Evolutionary conservation across 1,284 basidiomycete species (phyloP).

Genomic region (Earliella scabrosa): DNA sequence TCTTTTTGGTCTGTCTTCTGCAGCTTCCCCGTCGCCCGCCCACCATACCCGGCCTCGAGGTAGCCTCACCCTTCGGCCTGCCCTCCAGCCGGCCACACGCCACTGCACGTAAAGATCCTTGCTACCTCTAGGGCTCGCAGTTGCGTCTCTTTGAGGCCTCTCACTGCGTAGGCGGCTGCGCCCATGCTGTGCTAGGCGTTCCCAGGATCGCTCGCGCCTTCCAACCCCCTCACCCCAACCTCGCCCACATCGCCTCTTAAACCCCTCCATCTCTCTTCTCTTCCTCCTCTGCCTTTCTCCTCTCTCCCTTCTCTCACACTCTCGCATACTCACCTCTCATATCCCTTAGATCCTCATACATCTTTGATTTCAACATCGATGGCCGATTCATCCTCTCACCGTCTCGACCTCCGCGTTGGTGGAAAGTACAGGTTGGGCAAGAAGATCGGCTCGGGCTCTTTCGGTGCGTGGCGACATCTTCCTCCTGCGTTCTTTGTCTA

Average conservation of each 20-base stretch:
- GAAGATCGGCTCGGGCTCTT: constrained; percentile 99
- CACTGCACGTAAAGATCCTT: constrained; percentile 23
- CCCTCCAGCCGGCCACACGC: constrained; percentile 15
- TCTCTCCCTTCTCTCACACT: constrained; percentile 3
- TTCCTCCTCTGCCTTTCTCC: constrained; percentile 4
- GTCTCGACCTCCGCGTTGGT: constrained; percentile 94
- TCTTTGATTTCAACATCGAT: constrained; percentile 40
- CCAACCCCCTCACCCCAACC: constrained; percentile 18
- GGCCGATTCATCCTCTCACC: constrained; percentile 72
- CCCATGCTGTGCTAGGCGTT: constrained; percentile 24
- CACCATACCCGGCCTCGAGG: constrained; percentile 20
- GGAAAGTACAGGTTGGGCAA: constrained; percentile 99
- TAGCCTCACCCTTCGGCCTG: constrained; percentile 19
- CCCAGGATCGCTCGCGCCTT: constrained; percentile 27
- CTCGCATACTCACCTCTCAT: neutral
- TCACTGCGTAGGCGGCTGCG: constrained; percentile 18
- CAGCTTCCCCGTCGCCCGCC: constrained; percentile 1
- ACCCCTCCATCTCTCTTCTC: constrained; percentile 10
- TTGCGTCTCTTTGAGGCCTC: constrained; percentile 3
- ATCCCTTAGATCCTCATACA: constrained; percentile 9
- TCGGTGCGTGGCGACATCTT: constrained; percentile 70
- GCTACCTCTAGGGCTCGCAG: neutral
- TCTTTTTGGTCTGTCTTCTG: constrained; percentile 2
- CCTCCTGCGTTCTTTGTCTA: neutral
- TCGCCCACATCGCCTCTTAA: constrained; percentile 15